phyloP scores from a whole-genome alignment of 192 early-diverging fungal species.

The Coemansia asiatica region DNA sequence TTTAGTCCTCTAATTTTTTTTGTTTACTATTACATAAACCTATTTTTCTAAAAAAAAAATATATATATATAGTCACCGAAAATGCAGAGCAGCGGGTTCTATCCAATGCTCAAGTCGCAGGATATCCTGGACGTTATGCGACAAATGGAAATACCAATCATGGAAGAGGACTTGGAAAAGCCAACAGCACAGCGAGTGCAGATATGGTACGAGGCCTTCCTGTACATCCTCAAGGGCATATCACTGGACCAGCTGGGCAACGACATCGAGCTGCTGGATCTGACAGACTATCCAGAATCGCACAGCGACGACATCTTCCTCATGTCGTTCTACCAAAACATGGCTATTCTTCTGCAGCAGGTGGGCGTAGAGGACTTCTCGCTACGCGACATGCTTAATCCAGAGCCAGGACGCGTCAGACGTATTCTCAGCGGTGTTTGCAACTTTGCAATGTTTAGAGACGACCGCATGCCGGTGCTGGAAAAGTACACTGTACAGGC shows the following conservation, averaged over 20 bases:
- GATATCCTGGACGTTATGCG: constrained; percentile 75
- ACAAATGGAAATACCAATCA: constrained; percentile 73
- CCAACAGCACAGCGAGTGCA: constrained; percentile 69
- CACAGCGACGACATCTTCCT: constrained; percentile 65
- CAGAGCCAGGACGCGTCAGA: constrained; percentile 65
- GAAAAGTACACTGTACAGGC: constrained; percentile 64
- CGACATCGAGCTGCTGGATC: constrained; percentile 34
- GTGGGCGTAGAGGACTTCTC: constrained; percentile 77
- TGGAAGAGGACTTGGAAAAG: constrained; percentile 71
- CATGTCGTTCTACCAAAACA: constrained; percentile 64
- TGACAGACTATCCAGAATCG: constrained; percentile 58
- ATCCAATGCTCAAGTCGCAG: constrained; percentile 68
- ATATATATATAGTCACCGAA: no score
- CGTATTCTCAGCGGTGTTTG: constrained; percentile 80
- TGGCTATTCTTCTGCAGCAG: constrained; percentile 66
- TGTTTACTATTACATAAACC: neutral
- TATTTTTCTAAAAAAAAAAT: no score
- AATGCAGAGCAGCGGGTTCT: constrained; percentile 53
- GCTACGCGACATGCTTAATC: constrained; percentile 76
- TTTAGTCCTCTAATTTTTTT: neutral
- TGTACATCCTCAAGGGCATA: constrained; percentile 68
- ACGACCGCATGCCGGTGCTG: constrained; percentile 67
- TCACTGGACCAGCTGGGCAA: constrained; percentile 56
- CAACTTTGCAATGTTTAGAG: constrained; percentile 90
- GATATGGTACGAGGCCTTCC: constrained; percentile 70